phyloP scores from a whole-genome alignment of 495 filamentous ascomycete species.

The Astrothelium subdiscretum region DNA sequence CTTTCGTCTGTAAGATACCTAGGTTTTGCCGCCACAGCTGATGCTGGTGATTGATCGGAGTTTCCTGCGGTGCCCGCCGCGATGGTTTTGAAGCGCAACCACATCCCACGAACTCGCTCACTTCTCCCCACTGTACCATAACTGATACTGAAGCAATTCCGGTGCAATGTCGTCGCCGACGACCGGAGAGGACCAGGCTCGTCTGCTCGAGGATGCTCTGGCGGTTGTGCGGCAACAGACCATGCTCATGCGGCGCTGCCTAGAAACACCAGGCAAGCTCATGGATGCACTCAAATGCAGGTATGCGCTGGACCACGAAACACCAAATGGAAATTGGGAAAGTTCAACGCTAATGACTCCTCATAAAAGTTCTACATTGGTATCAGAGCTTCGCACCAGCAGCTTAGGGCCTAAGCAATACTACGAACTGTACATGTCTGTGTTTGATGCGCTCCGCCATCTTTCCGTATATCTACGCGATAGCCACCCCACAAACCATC shows the following conservation, averaged over 20 bases:
- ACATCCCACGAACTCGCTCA: background rate
- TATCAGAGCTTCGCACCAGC: conserved; percentile 92
- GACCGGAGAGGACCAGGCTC: conserved; percentile 73
- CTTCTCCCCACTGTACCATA: background rate
- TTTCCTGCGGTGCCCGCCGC: background rate
- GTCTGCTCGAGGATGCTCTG: conserved; percentile 93
- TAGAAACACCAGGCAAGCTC: conserved; percentile 94
- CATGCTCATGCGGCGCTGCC: conserved; percentile 87
- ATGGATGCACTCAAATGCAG: conserved; percentile 99
- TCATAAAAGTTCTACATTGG: conserved; percentile 73
- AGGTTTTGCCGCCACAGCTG: too few relatives aligned
- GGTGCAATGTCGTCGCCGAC: conserved; percentile 8
- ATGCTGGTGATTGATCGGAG: too few relatives aligned
- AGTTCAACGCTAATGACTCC: conserved; percentile 4
- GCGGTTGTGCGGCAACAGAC: conserved; percentile 94
- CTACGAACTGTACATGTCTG: conserved; percentile 98
- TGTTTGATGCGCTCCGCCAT: conserved; percentile 95
- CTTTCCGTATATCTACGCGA: conserved; percentile 93
- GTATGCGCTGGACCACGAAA: conserved; percentile 39
- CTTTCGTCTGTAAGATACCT: too few relatives aligned
- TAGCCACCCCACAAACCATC: conserved; percentile 93
- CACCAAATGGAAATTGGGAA: background rate
- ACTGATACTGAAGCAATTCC: background rate
- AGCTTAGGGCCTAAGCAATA: conserved; percentile 96
- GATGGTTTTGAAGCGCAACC: background rate